phyloP scores from a whole-genome alignment of 192 early-diverging fungal genomes.

The Coemansia sp. region DNA sequence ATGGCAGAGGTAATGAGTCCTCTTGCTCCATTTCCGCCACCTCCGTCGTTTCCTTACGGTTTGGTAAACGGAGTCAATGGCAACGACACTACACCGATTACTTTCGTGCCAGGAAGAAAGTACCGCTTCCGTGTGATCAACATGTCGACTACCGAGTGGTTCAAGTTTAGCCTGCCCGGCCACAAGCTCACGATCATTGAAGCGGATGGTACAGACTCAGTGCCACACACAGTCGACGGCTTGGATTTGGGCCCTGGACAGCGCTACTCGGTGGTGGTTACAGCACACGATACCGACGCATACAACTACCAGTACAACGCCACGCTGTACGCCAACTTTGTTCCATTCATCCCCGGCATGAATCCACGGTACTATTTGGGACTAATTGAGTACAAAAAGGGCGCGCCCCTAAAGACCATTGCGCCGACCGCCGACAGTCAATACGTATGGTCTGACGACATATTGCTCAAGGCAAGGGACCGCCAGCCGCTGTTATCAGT shows the following conservation, averaged over 20 bases:
- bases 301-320: constrained; percentile 66
- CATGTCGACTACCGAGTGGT: constrained; percentile 68
- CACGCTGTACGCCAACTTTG: constrained; percentile 68
- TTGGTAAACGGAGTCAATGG: constrained; percentile 33
- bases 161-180: constrained; percentile 69
- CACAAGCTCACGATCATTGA: constrained; percentile 79
- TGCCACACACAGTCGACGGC: constrained; percentile 52
- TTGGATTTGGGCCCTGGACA: constrained; percentile 67
- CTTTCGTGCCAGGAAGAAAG: constrained; percentile 69
- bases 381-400: constrained; percentile 7
- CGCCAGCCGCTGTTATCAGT: constrained; percentile 12
- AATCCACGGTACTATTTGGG: constrained; percentile 30
- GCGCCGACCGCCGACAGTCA: neutral
- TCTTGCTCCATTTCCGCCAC: constrained; percentile 57
- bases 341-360: constrained; percentile 52
- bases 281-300: constrained; percentile 55
- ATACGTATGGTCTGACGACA: constrained; percentile 17
- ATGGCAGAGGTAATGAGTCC: constrained; percentile 46
- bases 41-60: constrained; percentile 61
- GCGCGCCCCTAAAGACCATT: constrained; percentile 3
- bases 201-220: constrained; percentile 63
- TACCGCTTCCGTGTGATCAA: constrained; percentile 78
- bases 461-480: constrained; percentile 9
- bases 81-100: constrained; percentile 21
- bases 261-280: constrained; percentile 77